Base-by-base conservation (phyloP, 306 rosid genomes). In the Casuarina equisetifolia region DNA sequence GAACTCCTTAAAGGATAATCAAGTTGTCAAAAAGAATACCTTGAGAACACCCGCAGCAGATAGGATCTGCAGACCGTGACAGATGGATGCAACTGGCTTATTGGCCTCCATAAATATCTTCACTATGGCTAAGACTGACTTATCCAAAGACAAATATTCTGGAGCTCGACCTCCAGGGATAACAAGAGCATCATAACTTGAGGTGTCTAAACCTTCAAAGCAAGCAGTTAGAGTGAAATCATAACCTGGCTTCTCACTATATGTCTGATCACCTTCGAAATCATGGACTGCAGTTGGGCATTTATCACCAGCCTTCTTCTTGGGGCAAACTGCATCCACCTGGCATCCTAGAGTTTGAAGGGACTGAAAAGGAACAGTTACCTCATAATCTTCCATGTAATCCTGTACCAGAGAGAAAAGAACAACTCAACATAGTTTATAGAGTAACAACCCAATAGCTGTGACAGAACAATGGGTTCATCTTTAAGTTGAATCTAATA, bases 211-310 rank as follows among this genome's bases (percentile, higher is more conserved):
- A 36, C 82, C 86, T 51, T 89, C 93, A 69, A 82, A 91, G 72
- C 78, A 79, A 38, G 96, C 90, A 7, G 86, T 95, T 72, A 92
- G 79, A 61, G 77, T n/a, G 77, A 92, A 95, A 69, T 81, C 64
- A 61, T 91, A 87, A 73, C 97, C 97, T 32, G 90, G 90, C 85
- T 92, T 92, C 89, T 87, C 90, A 76, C 86, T 89, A 80, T 91
- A 95, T 77, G 93, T 89, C 61, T 95, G 97, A 61, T 91, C 97
- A 39, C 98, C 98, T 87, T 95, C 97, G 80, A 91, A 88, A 85
- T 95, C 98, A 81, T 90, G 97, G 85, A 92, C 77, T 39, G 91
- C 95, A 25, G 97, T 92, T 43, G 83, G 84, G 76, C 98, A 95
- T 57, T 72, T 84, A 40, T 95, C 96, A 32, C 98, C 97, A 9